Base-by-base conservation (phyloP, 176 grass and related monocot genomes). In the Pharus latifolius region DNA sequence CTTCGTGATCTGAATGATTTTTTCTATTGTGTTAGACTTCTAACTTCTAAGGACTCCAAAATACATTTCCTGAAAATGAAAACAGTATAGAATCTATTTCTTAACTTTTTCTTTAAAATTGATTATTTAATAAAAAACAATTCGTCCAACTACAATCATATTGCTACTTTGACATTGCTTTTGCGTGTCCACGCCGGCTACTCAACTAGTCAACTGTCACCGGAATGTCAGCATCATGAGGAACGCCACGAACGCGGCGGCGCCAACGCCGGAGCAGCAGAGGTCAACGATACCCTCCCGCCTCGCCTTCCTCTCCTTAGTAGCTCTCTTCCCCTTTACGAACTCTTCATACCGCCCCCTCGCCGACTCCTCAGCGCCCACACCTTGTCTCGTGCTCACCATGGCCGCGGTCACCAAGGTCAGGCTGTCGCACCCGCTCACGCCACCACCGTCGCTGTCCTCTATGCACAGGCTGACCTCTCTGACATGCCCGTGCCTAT, bases 401-500 rank as follows among this genome's bases (percentile, higher is more conserved):
- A 87, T 75, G 32, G 77, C 74, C 0, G 50, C 45, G 14, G 28
- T 50, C 32, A 85, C 20, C 27, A 65, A 58, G 40, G 56, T 83
- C 35, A 84, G n/a, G 18, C 72, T 73, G n/a, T 73, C 80, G 10
- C 14, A 28, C 0, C 83, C 86, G 35, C 60, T 84, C 15, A 88
- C 63, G 28, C 70, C 49, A 17, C 38, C 46, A 23, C 77, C 77
- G 9, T 84, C 77, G 19, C 12, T 72, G 44, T 77, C 54, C 30
- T 65, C 89, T 5, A 82, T 17, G 49, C 67, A 56, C 38, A 93
- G 73, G 67, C 71, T 90, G 2, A 90, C 63, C 84, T 93, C 89
- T 34, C 53, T 73, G 16, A 96, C 35, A 4, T 79, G 76, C 0
- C 85, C 82, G 17, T 60, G 25, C n/a, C 70, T 76, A 25, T 86